phyloP scores from a whole-genome alignment of 768 basidiomycete species.

The Suillus fuscotomentosus region DNA sequence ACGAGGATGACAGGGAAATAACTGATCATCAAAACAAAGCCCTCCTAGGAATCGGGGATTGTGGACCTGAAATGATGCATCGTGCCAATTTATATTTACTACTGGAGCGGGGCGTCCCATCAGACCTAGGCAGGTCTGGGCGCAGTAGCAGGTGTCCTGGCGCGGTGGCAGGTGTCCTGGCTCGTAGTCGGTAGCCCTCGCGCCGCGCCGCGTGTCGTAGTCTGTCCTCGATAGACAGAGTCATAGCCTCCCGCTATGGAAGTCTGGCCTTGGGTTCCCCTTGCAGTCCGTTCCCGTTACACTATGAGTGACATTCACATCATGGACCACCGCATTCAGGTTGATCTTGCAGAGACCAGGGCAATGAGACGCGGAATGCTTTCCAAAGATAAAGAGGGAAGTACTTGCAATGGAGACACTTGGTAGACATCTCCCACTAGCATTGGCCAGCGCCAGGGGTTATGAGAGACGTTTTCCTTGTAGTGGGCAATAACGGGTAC shows the following conservation, averaged over 20 bases:
- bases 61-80: constrained; percentile 57
- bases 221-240: too few species aligned
- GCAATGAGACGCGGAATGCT: constrained; percentile 46
- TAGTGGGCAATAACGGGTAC: not conserved
- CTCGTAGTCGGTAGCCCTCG: too few species aligned
- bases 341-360: constrained; percentile 70
- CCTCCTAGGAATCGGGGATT: constrained; percentile 24
- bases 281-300: too few species aligned
- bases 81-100: constrained; percentile 38
- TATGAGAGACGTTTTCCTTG: not conserved
- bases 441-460: not conserved
- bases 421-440: not conserved
- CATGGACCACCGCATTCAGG: constrained; percentile 78
- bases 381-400: not conserved
- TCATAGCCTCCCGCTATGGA: too few species aligned
- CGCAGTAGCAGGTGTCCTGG: too few species aligned
- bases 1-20: too few species aligned
- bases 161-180: too few species aligned
- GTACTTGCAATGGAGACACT: not conserved
- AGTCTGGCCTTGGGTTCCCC: too few species aligned
- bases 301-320: constrained; percentile 83
- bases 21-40: too few species aligned
- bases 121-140: too few species aligned
- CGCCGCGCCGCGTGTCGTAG: too few species aligned
- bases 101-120: too few species aligned